Evolutionary conservation across 108 stramenopile species (phyloP).

Genomic region (Mayamaea pseudoterrestris): DNA sequence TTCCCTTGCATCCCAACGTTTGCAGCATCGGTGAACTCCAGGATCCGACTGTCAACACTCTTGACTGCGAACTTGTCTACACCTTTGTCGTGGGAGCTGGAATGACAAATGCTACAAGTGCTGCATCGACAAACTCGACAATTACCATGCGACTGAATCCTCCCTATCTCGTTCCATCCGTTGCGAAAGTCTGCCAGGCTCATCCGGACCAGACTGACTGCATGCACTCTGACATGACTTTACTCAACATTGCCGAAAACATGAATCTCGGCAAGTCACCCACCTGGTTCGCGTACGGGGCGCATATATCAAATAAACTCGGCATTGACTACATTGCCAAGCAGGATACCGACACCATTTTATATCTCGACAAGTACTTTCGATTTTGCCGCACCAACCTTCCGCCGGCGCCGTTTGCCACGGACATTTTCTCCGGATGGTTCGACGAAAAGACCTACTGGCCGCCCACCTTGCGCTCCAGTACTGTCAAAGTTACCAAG

Average conservation of each 20-base stretch:
- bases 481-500: conserved; percentile 4
- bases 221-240: conserved; percentile 13
- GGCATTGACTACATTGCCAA: conserved; percentile 29
- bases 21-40: not conserved
- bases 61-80: conserved; percentile 27
- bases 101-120: too few species aligned
- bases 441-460: conserved; percentile 26
- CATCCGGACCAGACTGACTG: too few species aligned
- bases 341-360: conserved; percentile 19
- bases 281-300: conserved; percentile 25
- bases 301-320: conserved; percentile 6
- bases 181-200: too few species aligned
- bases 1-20: not conserved
- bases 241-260: conserved; percentile 33
- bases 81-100: conserved; percentile 33
- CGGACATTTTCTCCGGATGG: not conserved
- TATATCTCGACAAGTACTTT: conserved; percentile 16
- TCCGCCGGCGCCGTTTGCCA: conserved; percentile 10
- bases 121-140: too few species aligned
- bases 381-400: conserved; percentile 3
- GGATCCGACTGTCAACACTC: not conserved
- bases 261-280: conserved; percentile 27
- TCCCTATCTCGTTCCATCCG: too few species aligned
- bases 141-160: too few species aligned
- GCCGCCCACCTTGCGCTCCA: not conserved